phyloP scores from a whole-genome alignment of 768 basidiomycete genomes.

The Coprinopsis sp. region DNA sequence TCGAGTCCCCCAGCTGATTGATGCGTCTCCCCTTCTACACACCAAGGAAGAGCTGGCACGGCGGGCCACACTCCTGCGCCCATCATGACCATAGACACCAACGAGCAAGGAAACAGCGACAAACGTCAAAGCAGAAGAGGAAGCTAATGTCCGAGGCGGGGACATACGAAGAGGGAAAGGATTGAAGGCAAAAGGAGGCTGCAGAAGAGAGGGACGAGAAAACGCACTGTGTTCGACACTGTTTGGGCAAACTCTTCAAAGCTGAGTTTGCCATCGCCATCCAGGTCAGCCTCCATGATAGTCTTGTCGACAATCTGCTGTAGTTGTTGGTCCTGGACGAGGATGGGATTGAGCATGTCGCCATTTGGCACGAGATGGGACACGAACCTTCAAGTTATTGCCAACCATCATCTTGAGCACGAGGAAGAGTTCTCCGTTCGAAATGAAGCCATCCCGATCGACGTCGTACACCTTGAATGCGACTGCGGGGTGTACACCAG shows the following conservation, averaged over 20 bases:
- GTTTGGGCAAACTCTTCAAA: conserved; percentile 97
- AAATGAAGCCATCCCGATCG: conserved; percentile 95
- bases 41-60: too few species aligned
- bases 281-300: conserved; percentile 99
- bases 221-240: conserved; percentile 89
- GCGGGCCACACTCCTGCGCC: too few species aligned
- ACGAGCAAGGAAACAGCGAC: too few species aligned
- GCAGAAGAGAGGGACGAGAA: background rate
- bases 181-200: too few species aligned
- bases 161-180: too few species aligned
- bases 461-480: conserved; percentile 99
- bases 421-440: conserved; percentile 96
- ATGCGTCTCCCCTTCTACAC: too few species aligned
- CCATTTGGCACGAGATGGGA: too few species aligned
- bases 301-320: conserved; percentile 99
- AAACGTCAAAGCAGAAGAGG: too few species aligned
- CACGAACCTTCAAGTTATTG: conserved; percentile 86
- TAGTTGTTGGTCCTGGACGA: conserved; percentile 83
- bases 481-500: conserved; percentile 45
- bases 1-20: too few species aligned
- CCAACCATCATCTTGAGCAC: conserved; percentile 99
- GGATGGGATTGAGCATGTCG: conserved; percentile 5
- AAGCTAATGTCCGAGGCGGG: too few species aligned
- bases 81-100: too few species aligned
- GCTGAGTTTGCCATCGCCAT: conserved; percentile 94